Evolutionary conservation across 2,329 filamentous ascomycete genomes (phyloP).

Genomic region (Ophiostoma sp.): DNA sequence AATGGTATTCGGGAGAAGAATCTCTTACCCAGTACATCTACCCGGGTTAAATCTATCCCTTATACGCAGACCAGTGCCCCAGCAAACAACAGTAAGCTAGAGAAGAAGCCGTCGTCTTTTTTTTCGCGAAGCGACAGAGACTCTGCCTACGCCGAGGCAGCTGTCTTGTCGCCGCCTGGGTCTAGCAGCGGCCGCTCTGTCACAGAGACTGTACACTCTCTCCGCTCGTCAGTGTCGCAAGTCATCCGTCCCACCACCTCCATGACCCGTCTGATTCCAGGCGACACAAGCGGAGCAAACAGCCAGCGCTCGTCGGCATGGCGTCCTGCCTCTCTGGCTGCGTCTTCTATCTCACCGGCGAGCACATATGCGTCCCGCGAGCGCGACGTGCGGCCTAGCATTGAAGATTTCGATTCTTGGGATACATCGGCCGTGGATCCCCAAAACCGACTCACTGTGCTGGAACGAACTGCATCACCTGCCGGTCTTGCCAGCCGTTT

Average conservation of each 20-base stretch:
- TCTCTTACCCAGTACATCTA: constrained; percentile 32
- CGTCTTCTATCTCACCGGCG: constrained; percentile 36
- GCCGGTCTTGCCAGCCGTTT: constrained; percentile 39
- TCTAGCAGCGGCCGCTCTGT: constrained; percentile 44
- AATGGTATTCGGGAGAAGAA: constrained; percentile 29
- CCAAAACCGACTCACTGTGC: constrained; percentile 54
- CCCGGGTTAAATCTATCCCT: constrained; percentile 47
- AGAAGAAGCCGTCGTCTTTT: constrained; percentile 29
- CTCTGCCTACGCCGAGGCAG: constrained; percentile 32
- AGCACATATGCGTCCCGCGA: constrained; percentile 24
- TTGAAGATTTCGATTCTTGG: constrained; percentile 69
- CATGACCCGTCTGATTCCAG: constrained; percentile 50
- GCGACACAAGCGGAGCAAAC: constrained; percentile 29
- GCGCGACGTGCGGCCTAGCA: constrained; percentile 35
- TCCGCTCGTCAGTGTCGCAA: constrained; percentile 46
- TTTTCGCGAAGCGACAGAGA: constrained; percentile 28
- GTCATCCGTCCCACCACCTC: constrained; percentile 53
- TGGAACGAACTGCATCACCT: constrained; percentile 45
- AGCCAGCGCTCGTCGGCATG: constrained; percentile 32
- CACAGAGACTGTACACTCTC: constrained; percentile 44
- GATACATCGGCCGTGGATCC: constrained; percentile 64
- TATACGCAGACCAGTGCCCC: constrained; percentile 45
- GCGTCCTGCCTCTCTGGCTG: constrained; percentile 43
- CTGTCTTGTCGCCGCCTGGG: constrained; percentile 39
- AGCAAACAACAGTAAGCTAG: constrained; percentile 41